Evolutionary conservation across 768 basidiomycete genomes (phyloP).

Genomic region (Pulveroboletus frians): DNA sequence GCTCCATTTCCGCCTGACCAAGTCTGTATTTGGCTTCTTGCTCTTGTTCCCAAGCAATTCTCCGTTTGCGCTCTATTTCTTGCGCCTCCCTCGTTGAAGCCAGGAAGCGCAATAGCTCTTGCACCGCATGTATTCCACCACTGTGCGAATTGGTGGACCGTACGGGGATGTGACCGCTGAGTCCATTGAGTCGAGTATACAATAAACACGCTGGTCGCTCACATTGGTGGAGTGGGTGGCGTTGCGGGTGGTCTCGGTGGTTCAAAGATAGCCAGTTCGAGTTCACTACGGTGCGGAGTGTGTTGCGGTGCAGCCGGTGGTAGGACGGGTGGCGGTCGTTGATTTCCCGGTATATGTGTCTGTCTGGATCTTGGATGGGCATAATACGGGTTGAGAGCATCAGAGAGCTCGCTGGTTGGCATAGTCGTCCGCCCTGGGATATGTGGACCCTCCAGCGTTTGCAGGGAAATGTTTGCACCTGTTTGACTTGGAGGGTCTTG

Average conservation of each 20-base stretch:
- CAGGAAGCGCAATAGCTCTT: slow-evolving; percentile 57
- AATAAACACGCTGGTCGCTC: slow-evolving; percentile 15
- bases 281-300: slow-evolving; percentile 57
- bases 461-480: slow-evolving; percentile 22
- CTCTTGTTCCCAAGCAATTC: slow-evolving; percentile 64
- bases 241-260: slow-evolving; percentile 25
- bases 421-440: slow-evolving; percentile 27
- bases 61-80: slow-evolving; percentile 54
- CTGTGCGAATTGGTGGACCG: slow-evolving; percentile 29
- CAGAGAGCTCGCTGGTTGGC: slow-evolving; percentile 70
- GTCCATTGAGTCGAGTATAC: background rate
- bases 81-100: slow-evolving; percentile 54
- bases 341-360: slow-evolving; percentile 11
- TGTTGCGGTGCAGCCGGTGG: slow-evolving; percentile 35
- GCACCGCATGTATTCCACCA: slow-evolving; percentile 42
- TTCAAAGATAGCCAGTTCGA: slow-evolving; percentile 56
- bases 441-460: background rate
- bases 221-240: slow-evolving; percentile 36
- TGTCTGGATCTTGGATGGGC: slow-evolving; percentile 38
- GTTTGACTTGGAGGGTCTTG: slow-evolving; percentile 29
- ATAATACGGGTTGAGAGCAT: slow-evolving; percentile 71
- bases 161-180: slow-evolving; percentile 8
- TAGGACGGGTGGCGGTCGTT: slow-evolving; percentile 24
- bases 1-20: slow-evolving; percentile 55
- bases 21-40: slow-evolving; percentile 57